These are phyloP conservation scores for Borovskyia barvae DNA, from an alignment of 208 protist species.

Conservation along the genomic window DNA sequence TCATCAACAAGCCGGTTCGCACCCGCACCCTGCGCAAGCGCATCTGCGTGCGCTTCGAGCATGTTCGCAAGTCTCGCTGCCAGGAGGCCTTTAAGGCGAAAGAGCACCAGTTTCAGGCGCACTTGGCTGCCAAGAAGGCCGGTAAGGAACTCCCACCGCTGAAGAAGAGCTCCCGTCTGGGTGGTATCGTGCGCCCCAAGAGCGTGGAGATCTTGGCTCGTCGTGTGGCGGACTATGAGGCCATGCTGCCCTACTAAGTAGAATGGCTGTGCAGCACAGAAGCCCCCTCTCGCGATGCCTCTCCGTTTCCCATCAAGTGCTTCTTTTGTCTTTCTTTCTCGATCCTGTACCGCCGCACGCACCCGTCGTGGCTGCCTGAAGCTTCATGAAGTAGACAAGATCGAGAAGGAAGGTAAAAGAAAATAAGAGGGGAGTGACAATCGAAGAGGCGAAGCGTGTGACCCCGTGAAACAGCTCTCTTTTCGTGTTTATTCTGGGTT, in stretches of 20 bases:
- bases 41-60: constrained; percentile 99
- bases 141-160: constrained; percentile 68
- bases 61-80: constrained; percentile 95
- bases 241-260: constrained; percentile 81
- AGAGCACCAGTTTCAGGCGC: constrained; percentile 72
- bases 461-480: no score
- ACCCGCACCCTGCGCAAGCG: constrained; percentile 98
- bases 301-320: no score
- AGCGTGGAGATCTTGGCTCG: constrained; percentile 81
- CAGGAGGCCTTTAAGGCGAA: constrained; percentile 89
- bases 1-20: constrained; percentile 99
- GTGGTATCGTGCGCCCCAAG: constrained; percentile 67
- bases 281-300: no score
- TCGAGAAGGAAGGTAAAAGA: no score
- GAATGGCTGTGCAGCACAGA: no score
- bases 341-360: neutral
- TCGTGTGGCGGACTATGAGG: constrained; percentile 81
- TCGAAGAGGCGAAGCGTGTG: no score
- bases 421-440: no score
- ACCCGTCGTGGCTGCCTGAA: no score
- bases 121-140: constrained; percentile 76
- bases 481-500: no score
- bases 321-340: neutral
- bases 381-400: no score
- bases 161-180: constrained; percentile 75